A percentile compares a stretch with the other conserved stretches of the same genome.
Evolutionary conservation across 257 asterid species (phyloP).

Genomic region (Plantago elongata): DNA sequence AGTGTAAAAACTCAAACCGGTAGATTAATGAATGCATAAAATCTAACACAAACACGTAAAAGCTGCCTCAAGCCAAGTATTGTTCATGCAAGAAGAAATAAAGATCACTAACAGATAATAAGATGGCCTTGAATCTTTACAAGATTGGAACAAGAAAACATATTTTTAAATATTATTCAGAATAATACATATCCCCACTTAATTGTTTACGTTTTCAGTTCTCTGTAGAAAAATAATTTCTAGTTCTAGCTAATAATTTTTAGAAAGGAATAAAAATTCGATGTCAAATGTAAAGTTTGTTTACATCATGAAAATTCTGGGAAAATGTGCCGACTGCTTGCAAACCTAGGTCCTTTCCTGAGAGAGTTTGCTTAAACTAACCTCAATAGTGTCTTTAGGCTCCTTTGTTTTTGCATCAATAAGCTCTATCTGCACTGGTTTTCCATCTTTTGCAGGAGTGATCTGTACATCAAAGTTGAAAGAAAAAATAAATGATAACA

Average conservation of each 20-base stretch:
- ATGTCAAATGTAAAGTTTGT: constrained; percentile 10
- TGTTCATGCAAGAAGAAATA: too few relatives aligned
- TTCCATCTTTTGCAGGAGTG: constrained; percentile 96
- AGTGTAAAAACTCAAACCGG: too few relatives aligned
- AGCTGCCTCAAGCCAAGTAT: too few relatives aligned
- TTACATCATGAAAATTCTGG: constrained; percentile 14
- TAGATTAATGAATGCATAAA: too few relatives aligned
- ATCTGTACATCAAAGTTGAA: constrained; percentile 41
- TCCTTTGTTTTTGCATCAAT: constrained; percentile 98
- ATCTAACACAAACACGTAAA: too few relatives aligned
- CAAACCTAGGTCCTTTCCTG: constrained; percentile 17
- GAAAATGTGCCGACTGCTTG: constrained; percentile 14
- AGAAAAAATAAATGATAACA: not conserved
- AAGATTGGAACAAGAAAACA: too few relatives aligned
- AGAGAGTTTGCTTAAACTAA: constrained; percentile 27
- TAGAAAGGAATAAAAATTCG: too few relatives aligned
- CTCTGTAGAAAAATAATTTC: constrained; percentile 10
- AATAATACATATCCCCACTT: constrained; percentile 15
- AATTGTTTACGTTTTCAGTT: constrained; percentile 1
- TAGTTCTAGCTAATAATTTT: not conserved
- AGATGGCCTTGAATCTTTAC: too few relatives aligned
- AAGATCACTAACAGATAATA: too few relatives aligned
- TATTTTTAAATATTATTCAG: not conserved
- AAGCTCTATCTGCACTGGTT: constrained; percentile 89
- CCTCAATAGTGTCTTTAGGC: constrained; percentile 81